Base-by-base conservation (phyloP, 106 monocot genomes). In the Narthecium ossifragum region DNA sequence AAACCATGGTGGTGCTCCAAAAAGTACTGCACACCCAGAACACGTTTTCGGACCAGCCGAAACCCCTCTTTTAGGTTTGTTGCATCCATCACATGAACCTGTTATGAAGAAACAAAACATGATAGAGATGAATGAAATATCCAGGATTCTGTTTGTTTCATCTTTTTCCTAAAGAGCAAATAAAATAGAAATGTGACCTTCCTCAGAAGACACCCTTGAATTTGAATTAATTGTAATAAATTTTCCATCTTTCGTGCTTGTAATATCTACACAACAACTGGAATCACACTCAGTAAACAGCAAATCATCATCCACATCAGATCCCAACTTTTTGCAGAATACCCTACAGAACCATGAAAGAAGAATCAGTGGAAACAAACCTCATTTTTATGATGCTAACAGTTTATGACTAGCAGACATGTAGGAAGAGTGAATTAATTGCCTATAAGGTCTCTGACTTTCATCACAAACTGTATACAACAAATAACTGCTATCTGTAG, bases 181-280 rank as follows among this genome's bases (percentile, higher is more conserved):
- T 51, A 25, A 77, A 51, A 33, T 39, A 32, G 55, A 58, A 80
- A 80, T 64, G 74, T 61, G 59, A 83, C 85, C 78, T 94, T 94
- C 94, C 94, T 96, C 90, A 18, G 94, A 96, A 73, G 94, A 86
- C 41, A 73, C 64, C 58, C 86, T 86, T 10, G 94, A 80, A 59
- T 96, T 96, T 25, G 94, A 96, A 66, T 96, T 96, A 62, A 96
- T 74, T 25, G 94, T 96, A 46, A 96, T 76, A 78, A 75, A 96
- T 51, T 71, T 90, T 34, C 77, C 73, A 81, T 96, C 94, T 68
- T 96, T 96, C 63, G 94, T 96, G 73, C 59, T 83, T 69, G 90
- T 75, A 58, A 96, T 90, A 55, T 96, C 94, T 18, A 96, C 83
- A 67, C 80, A 86, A 64, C 66, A 80, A 72, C 63, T 80, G 46